Percentiles rank a stretch among this genome's conserved stretches.
Evolutionary conservation across 345 rosid species (phyloP).

Genomic region (Theobroma cacao): DNA sequence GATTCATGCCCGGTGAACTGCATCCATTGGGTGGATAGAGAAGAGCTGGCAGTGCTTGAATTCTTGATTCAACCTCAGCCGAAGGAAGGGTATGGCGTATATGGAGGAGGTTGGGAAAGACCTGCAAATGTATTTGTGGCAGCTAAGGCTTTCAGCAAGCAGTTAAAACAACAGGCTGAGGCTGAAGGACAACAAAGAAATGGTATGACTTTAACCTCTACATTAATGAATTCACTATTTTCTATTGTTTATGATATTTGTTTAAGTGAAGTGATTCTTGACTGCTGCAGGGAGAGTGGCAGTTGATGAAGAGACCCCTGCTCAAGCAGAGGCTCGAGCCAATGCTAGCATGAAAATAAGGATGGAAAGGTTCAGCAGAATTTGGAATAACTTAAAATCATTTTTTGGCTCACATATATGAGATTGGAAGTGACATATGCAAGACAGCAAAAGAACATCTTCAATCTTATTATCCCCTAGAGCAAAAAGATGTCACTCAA

Average conservation of each 20-base stretch:
- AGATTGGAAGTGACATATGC: neutral
- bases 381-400: conserved; percentile 35
- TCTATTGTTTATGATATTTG: neutral
- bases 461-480: too few relatives aligned
- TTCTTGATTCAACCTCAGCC: conserved; percentile 45
- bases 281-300: conserved; percentile 27
- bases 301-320: conserved; percentile 53
- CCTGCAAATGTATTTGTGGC: conserved; percentile 52
- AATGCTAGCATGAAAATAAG: conserved; percentile 37
- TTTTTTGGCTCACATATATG: conserved; percentile 17
- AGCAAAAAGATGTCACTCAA: neutral
- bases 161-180: conserved; percentile 29
- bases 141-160: conserved; percentile 46
- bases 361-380: conserved; percentile 32
- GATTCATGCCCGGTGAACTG: conserved; percentile 72
- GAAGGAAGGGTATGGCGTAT: conserved; percentile 50
- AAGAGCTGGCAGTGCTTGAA: conserved; percentile 55
- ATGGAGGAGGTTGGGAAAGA: conserved; percentile 65
- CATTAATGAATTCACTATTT: neutral
- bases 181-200: conserved; percentile 14
- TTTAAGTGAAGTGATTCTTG: neutral
- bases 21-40: conserved; percentile 54
- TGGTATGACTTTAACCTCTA: conserved; percentile 9
- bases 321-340: conserved; percentile 51
- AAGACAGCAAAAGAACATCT: too few relatives aligned